A percentile compares a stretch with the other conserved stretches of the same genome.
phyloP scores from a whole-genome alignment of 257 asterid genomes.

The Capsicum chinense region DNA sequence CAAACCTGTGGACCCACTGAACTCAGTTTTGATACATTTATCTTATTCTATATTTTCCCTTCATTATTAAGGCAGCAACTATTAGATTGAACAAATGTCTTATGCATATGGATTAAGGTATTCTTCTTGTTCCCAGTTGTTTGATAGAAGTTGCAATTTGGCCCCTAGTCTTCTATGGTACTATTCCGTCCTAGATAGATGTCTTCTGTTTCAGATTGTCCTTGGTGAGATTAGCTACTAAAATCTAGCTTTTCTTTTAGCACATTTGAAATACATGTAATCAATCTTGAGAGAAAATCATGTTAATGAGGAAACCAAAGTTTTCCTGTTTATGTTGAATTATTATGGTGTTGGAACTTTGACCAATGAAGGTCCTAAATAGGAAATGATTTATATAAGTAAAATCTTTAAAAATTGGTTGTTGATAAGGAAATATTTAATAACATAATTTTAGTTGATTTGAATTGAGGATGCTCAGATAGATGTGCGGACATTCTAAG shows the following conservation, averaged over 20 bases:
- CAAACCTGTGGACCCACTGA: neutral
- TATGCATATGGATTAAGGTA: constrained; percentile 5
- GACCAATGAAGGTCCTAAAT: no score
- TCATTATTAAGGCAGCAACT: neutral
- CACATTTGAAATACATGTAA: neutral
- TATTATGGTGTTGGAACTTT: no score
- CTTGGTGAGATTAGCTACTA: constrained; percentile 22
- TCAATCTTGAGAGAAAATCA: no score
- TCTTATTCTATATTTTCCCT: neutral
- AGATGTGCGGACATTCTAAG: no score
- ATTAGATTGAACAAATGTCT: neutral
- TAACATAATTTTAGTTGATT: no score
- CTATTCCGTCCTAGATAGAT: neutral
- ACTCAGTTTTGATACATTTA: constrained; percentile 7
- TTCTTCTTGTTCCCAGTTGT: neutral
- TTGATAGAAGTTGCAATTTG: constrained; percentile 6
- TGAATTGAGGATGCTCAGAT: no score
- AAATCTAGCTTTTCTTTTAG: constrained; percentile 1
- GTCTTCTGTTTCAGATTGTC: neutral
- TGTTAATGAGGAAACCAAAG: no score
- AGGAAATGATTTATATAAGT: no score
- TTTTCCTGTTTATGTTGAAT: no score
- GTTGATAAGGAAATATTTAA: no score
- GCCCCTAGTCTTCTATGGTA: neutral
- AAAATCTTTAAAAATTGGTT: no score